Base-by-base conservation (phyloP, 2,329 filamentous ascomycete genomes). In the Ascosphaera aggregata region DNA sequence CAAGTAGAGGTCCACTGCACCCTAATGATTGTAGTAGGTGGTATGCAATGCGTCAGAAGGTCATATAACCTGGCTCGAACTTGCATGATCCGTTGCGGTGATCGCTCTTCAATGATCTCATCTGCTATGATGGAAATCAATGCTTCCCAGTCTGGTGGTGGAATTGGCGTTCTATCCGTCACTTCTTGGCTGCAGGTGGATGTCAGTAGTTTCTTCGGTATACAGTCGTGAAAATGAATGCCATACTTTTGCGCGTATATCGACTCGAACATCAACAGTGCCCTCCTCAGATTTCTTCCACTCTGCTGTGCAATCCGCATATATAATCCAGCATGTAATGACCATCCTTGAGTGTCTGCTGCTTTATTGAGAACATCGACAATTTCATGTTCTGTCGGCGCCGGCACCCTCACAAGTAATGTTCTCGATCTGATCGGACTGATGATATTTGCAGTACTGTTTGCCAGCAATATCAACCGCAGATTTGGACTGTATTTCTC, bases 401-500 rank as follows among this genome's bases (percentile, higher is more conserved):
- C 86, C 11, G 89, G 76, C 18, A 98, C 89, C 46, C 89, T 71
- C 40, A 98, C 82, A 38, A 98, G 67, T 55, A 98, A 64, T 39
- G 85, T 94, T 57, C 89, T 69, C 50, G 80, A 91, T 46, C 86
- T 72, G 54, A 98, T 98, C 1, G 89, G 89, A n/a, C 89, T 86
- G 56, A 98, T 98, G 50, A 98, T 98, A 53, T 95, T 95, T 45
- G 85, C 85, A 17, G 89, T 98, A 47, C 80, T 92, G 55, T 95
- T 95, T 37, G 89, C 89, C 43, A 98, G 63, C 43, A 98, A 63
- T 37, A 98, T 95, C 48, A 98, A 60, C 17, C 89, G 71, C 52
- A 98, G 52, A 55, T 98, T 98, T 11, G 86, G 85, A 51, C 80
- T 91, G 65, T 98, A 98, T 59, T 98, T 98, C 62, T 98, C 89